Evolutionary conservation across 1,284 basidiomycete genomes (phyloP).

Genomic region (Ceratobasidium sp.): DNA sequence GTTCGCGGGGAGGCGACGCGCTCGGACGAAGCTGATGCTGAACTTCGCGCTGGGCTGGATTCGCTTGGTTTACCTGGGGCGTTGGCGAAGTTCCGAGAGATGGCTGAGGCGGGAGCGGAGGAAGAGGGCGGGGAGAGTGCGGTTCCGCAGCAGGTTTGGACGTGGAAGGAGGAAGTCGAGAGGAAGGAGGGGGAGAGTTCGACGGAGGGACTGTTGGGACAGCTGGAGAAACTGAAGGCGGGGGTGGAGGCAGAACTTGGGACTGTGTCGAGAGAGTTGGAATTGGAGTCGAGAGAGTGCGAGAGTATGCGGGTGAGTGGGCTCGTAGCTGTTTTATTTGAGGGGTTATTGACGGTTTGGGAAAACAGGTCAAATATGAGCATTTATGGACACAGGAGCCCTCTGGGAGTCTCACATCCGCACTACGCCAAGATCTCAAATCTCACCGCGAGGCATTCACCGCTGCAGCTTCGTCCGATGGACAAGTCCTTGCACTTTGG

Average conservation of each 20-base stretch:
- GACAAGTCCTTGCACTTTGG: conserved; percentile 84
- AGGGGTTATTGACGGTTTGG: no score
- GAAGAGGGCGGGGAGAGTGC: conserved; percentile 62
- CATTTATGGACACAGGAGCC: conserved; percentile 94
- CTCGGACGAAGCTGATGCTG: conserved; percentile 85
- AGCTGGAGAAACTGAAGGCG: conserved; percentile 75
- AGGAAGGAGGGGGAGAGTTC: conserved; percentile 74
- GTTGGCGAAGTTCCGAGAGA: conserved; percentile 80
- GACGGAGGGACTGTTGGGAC: conserved; percentile 72
- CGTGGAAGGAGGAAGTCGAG: conserved; percentile 83
- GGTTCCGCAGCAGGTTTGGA: conserved; percentile 79
- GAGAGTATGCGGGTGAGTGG: conserved; percentile 76
- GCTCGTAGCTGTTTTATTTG: background rate
- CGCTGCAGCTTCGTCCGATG: conserved; percentile 84
- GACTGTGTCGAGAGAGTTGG: conserved; percentile 72
- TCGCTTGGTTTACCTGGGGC: conserved; percentile 85
- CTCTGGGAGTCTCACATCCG: conserved; percentile 78
- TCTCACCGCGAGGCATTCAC: conserved; percentile 81
- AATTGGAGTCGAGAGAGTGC: conserved; percentile 84
- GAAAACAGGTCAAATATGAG: conserved; percentile 80
- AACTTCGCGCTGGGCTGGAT: conserved; percentile 85
- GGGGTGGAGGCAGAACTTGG: conserved; percentile 74
- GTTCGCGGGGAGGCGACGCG: conserved; percentile 91
- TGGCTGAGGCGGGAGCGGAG: conserved; percentile 70
- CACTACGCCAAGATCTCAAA: conserved; percentile 84